Base-by-base conservation (phyloP, 106 monocot species). In the Posidonia australis region DNA sequence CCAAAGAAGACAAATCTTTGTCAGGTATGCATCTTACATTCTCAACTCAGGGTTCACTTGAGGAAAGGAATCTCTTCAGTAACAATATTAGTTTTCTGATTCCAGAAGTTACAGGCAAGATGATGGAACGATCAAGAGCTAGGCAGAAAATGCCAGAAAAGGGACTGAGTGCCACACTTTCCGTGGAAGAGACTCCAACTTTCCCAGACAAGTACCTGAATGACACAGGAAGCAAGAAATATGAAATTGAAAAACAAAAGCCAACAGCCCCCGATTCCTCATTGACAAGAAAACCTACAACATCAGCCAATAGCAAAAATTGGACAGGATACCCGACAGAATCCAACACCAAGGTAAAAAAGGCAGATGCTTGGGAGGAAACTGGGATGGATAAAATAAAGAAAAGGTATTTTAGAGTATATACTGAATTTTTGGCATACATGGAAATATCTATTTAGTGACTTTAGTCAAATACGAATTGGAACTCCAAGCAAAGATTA, bases 321-420 rank as follows among this genome's bases (percentile, higher is more conserved):
- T 51, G 55, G 26, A 62, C 63, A 36, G 29, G 14, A 13, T 55
- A 42, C 17, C 27, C 41, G 48, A 31, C 13, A 0, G 47, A 27
- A 7, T 46, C 60, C 21, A 49, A 43, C 14, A 67, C 20, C 53
- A 55, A 24, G 3, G 64, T 70, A 43, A 69, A 70, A 24, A 54
- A 72, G 66, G 75, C 75, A 46, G 66, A 75, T 69, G 76, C 53
- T 41, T 87, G 87, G 87, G 75, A 77, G 62, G 71, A 53, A 47
- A 68, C 48, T 67, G 61, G 80, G 62, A 48, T 77, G 61, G 74
- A 43, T 3, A 76, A 80, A 54, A 73, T 87, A 58, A 63, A 43
- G 58, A 55, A 78, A 32, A 45, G 74, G 86, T 82, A 79, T 20
- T 41, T 58, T 9, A 29, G 30, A 13, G 17, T 27, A 29, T 31